Evolutionary conservation across 768 basidiomycete genomes (phyloP).

Genomic region (Mycena olivaceomarginata): DNA sequence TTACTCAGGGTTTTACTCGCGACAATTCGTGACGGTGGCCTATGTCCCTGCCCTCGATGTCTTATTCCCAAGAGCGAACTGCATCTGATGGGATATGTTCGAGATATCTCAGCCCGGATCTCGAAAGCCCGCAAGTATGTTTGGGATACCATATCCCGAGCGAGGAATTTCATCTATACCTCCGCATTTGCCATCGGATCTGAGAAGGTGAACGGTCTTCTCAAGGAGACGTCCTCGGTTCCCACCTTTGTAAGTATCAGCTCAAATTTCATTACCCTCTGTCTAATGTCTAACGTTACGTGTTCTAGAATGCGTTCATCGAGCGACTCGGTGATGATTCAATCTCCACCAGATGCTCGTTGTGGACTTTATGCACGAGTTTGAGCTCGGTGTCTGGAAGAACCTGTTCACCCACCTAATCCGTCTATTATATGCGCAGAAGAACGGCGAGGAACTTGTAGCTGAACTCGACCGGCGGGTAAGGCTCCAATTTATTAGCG

Average conservation of each 20-base stretch:
- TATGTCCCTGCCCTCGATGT: conserved; percentile 48
- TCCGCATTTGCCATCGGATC: neutral
- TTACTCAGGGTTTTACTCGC: conserved; percentile 30
- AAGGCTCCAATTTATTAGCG: conserved; percentile 2
- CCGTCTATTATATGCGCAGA: conserved; percentile 51
- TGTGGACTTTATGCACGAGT: conserved; percentile 53
- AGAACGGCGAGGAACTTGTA: conserved; percentile 35
- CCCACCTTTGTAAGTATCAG: conserved; percentile 16
- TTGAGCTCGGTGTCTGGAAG: conserved; percentile 63
- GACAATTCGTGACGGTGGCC: conserved; percentile 39
- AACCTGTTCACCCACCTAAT: conserved; percentile 57
- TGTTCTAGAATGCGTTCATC: conserved; percentile 60
- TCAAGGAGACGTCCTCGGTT: conserved; percentile 31
- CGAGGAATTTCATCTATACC: conserved; percentile 18
- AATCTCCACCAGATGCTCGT: conserved; percentile 44
- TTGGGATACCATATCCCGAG: neutral
- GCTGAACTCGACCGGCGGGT: conserved; percentile 52
- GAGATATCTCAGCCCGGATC: conserved; percentile 11
- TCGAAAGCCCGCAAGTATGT: conserved; percentile 12
- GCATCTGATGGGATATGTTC: conserved; percentile 24
- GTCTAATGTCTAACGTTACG: neutral
- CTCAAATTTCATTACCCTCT: no score
- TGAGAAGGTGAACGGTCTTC: conserved; percentile 5
- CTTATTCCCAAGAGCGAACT: conserved; percentile 42
- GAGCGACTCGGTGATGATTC: conserved; percentile 43